Conservation (phyloP, 2,329 filamentous ascomycete species). For the Gnomoniopsis sp. region DNA sequence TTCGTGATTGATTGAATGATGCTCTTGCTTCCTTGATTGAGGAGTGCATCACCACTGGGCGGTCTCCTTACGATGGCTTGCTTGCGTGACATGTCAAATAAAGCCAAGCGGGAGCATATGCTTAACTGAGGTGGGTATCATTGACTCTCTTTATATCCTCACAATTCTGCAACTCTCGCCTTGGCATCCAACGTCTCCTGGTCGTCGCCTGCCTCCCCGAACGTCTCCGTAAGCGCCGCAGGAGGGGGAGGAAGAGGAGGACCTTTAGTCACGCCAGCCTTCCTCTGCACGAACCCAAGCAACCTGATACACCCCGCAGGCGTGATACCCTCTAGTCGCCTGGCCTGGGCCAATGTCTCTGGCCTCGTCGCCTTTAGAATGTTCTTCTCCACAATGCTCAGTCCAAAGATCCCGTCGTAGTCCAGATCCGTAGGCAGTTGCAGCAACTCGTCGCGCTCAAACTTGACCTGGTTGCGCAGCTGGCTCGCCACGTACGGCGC, state of each 20-base stretch:
- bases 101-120: background rate
- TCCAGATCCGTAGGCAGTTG: constrained; percentile 71
- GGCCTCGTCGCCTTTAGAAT: constrained; percentile 69
- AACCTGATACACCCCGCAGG: constrained; percentile 59
- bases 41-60: background rate
- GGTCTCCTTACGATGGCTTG: background rate
- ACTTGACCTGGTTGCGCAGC: constrained; percentile 58
- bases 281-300: constrained; percentile 52
- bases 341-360: constrained; percentile 83
- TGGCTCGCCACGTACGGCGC: constrained; percentile 82
- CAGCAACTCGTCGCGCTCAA: constrained; percentile 74
- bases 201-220: constrained; percentile 29
- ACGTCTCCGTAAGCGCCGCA: constrained; percentile 10
- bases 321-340: constrained; percentile 77
- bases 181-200: constrained; percentile 37
- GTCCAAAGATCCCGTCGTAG: constrained; percentile 68
- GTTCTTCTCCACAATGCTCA: constrained; percentile 76
- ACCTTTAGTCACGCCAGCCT: background rate
- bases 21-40: too few relatives aligned
- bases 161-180: constrained; percentile 29
- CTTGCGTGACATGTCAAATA: background rate
- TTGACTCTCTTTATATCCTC: background rate
- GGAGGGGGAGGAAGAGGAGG: background rate
- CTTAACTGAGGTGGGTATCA: background rate
- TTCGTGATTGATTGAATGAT: too few relatives aligned